Evolutionary conservation across 305 asterid species (phyloP).

Genomic region (Solanum chacoense): DNA sequence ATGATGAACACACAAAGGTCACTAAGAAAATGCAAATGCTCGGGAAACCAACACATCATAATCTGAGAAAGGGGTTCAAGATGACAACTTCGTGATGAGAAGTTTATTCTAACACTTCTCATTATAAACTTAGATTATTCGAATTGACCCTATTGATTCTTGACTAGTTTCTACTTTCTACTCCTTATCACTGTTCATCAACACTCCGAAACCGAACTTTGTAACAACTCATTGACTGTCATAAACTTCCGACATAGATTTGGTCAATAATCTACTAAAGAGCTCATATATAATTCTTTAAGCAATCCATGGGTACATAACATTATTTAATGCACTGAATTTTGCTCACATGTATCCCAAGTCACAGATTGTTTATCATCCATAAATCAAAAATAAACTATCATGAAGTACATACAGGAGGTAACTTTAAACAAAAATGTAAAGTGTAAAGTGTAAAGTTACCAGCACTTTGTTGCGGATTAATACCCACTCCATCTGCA

Average conservation of each 20-base stretch:
- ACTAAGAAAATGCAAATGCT: neutral
- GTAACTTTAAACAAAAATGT: neutral
- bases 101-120: neutral
- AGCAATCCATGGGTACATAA: neutral
- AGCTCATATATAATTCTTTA: neutral
- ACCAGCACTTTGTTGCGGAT: conserved; percentile 97
- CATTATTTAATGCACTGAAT: neutral
- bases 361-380: neutral
- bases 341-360: neutral
- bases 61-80: neutral
- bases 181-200: neutral
- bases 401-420: neutral
- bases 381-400: neutral
- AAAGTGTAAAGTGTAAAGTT: conserved; percentile 5
- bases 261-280: neutral
- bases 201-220: neutral
- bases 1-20: neutral
- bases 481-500: conserved; percentile 95
- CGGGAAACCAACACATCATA: neutral
- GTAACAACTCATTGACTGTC: neutral
- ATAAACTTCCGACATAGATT: neutral
- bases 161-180: neutral
- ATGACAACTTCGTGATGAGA: neutral
- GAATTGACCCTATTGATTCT: neutral
- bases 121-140: neutral